Evolutionary conservation across 2,329 filamentous ascomycete species (phyloP).

Genomic region (Coniella vitis): DNA sequence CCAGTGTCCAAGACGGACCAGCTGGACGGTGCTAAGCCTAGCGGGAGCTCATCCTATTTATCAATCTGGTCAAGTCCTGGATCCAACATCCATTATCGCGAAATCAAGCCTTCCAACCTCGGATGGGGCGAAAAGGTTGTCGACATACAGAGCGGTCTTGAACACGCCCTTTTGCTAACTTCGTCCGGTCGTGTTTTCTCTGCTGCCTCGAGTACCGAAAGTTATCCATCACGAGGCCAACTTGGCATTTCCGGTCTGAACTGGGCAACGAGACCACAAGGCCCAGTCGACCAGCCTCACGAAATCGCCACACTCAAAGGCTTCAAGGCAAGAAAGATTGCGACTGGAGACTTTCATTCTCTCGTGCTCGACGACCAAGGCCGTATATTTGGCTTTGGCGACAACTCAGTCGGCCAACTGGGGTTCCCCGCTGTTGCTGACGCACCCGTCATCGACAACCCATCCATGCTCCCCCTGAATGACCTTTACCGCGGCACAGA

Average conservation of each 20-base stretch:
- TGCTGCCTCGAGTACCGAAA: conserved; percentile 70
- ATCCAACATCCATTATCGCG: conserved; percentile 59
- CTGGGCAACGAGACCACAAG: conserved; percentile 70
- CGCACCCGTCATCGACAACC: conserved; percentile 57
- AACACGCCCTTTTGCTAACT: conserved; percentile 82
- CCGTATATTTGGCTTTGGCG: conserved; percentile 78
- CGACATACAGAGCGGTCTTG: conserved; percentile 69
- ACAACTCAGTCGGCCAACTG: conserved; percentile 86
- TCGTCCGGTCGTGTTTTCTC: conserved; percentile 81
- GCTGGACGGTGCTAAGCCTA: conserved; percentile 43
- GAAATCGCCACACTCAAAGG: conserved; percentile 67
- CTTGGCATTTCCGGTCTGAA: conserved; percentile 77
- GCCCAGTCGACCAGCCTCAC: conserved; percentile 74
- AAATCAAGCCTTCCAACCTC: conserved; percentile 58
- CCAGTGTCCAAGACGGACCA: conserved; percentile 72
- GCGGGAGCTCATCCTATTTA: conserved; percentile 50
- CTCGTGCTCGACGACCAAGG: conserved; percentile 70
- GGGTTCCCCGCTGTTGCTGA: conserved; percentile 67
- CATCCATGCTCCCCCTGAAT: conserved; percentile 62
- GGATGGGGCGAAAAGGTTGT: conserved; percentile 65
- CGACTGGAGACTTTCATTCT: conserved; percentile 82
- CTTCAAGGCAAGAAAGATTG: conserved; percentile 66
- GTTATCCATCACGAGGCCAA: conserved; percentile 78
- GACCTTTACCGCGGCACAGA: conserved; percentile 65
- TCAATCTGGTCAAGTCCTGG: conserved; percentile 57